These are phyloP conservation scores for Sporothrix euskadiensis DNA, from an alignment of 2,329 filamentous ascomycete genomes.

Conservation along the genomic window DNA sequence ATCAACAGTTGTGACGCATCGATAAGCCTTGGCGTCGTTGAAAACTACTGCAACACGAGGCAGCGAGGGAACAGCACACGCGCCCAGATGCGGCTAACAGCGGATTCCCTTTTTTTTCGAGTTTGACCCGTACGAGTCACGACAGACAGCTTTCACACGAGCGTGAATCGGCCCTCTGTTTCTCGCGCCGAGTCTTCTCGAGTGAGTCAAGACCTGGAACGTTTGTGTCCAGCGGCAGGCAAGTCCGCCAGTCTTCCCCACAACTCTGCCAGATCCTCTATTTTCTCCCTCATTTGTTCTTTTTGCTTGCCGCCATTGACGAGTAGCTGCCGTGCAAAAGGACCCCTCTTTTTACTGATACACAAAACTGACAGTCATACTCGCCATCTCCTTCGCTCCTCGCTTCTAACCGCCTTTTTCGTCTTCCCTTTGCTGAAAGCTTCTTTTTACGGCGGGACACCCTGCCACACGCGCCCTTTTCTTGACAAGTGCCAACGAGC, in stretches of 20 bases:
- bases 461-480: constrained; percentile 19
- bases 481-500: constrained; percentile 10
- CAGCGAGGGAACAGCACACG: background rate
- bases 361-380: background rate
- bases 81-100: constrained; percentile 13
- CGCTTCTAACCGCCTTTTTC: background rate
- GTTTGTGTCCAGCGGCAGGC: background rate
- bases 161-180: constrained; percentile 4
- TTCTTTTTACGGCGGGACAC: background rate
- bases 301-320: background rate
- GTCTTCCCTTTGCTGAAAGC: background rate
- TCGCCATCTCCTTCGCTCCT: background rate
- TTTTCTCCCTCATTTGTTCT: background rate
- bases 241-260: background rate
- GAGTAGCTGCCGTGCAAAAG: background rate
- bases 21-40: background rate
- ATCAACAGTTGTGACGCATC: constrained; percentile 12
- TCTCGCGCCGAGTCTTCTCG: background rate
- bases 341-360: background rate
- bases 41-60: constrained; percentile 7
- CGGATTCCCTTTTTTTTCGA: background rate
- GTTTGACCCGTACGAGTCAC: no score
- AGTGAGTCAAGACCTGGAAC: background rate
- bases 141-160: background rate
- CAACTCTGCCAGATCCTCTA: background rate